Conservation (phyloP, 306 rosid species). For the Acacia acuminata region DNA sequence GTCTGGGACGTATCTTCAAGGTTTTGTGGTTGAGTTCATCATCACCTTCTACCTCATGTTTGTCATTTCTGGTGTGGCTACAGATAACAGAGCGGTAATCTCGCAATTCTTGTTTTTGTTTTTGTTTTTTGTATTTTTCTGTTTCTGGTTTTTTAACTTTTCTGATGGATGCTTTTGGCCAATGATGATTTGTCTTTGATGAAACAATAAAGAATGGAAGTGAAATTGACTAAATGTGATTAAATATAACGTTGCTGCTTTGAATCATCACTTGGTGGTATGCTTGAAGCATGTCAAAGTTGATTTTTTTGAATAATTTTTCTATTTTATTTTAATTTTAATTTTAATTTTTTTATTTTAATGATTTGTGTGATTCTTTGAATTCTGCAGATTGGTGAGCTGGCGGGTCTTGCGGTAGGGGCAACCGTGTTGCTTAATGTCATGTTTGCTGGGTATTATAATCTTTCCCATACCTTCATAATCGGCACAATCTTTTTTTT, state of each 20-base stretch:
- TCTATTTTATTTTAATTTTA: background rate
- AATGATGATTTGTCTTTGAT: background rate
- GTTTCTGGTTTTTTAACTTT: background rate
- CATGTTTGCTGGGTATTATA: constrained; percentile 65
- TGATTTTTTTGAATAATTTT: background rate
- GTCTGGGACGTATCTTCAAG: constrained; percentile 50
- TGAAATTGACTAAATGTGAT: constrained; percentile 31
- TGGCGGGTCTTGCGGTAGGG: constrained; percentile 90
- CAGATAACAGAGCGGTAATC: constrained; percentile 84
- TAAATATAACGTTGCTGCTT: constrained; percentile 18
- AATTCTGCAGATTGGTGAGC: constrained; percentile 72
- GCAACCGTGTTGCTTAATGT: constrained; percentile 78
- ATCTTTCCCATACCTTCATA: background rate
- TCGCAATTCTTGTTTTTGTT: too few species aligned
- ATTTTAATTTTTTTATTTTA: too few species aligned
- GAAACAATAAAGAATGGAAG: constrained; percentile 4
- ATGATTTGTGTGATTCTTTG: background rate
- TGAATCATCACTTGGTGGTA: constrained; percentile 19
- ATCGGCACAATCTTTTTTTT: background rate
- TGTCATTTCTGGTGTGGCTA: constrained; percentile 77
- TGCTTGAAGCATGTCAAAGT: constrained; percentile 8
- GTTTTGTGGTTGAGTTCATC: constrained; percentile 76
- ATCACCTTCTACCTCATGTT: constrained; percentile 89
- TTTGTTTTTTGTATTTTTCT: background rate
- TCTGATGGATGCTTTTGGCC: background rate